Evolutionary conservation across 164 flowering plant genomes (phyloP), one percentile per base, ranked within the genome.

Genomic region (Chloranthus sessilifolius): DNA sequence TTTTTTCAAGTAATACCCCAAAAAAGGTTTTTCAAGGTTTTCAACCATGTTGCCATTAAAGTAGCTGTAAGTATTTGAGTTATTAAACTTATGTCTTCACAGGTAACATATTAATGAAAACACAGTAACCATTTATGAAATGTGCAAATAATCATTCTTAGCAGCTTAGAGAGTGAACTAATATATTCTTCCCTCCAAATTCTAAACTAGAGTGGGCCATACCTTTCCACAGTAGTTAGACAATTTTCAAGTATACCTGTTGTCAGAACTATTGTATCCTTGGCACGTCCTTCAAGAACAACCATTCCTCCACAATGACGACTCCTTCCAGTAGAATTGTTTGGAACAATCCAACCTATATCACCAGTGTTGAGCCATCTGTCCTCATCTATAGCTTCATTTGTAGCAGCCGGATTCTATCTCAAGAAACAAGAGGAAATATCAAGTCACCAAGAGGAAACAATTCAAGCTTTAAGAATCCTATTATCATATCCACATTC

Each of bases 281-380:
- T 91, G n/a, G 84, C 90, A 52, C 98, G 96, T 7, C 98, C 98
- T 64, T 91, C 96, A 46, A 88, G 83, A 73, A 88, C 90, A 52
- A 91, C 20, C 29, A 91, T 61, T 34, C 96, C 98, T 42, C 95
- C 87, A 71, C 77, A 72, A 17, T 26, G 60, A 50, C 95, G 85
- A 68, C 95, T 81, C 51, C 95, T 64, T 34, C 98, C 98, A 26
- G 10, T 55, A 43, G 82, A 72, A 62, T 83, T 91, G 17, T 62
- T 69, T 58, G 98, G 95, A 23, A 77, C 85, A 65, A 88, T 78
- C 96, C 96, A 91, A 23, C 98, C 98, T 41, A 91, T 67, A 63
- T 91, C 98, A 51, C 96, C 98, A 12, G 98, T 83, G 51, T 65
- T 66, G 24, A 91, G 67, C 98, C 98, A 91, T 20, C 95, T 87